These are phyloP conservation scores for Cyberlindnera xylosilytica DNA, from an alignment of 805 yeast species.

Conservation along the genomic window DNA sequence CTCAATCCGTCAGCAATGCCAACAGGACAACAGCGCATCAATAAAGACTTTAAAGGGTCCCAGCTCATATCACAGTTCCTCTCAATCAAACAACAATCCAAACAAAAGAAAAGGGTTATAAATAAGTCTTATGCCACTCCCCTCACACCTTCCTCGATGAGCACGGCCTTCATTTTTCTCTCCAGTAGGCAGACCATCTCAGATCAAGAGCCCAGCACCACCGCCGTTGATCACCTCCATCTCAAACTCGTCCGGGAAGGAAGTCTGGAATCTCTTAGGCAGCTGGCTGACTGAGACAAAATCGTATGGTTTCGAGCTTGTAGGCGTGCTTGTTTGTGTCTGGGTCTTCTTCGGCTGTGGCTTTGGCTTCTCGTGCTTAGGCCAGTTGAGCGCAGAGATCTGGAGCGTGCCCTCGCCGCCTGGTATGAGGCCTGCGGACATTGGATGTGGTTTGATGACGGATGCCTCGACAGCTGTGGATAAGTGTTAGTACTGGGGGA, in stretches of 20 bases:
- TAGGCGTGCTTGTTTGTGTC: constrained; percentile 42
- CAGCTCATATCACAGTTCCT: no score
- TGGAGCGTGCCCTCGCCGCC: constrained; percentile 26
- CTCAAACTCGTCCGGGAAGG: constrained; percentile 60
- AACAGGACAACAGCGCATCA: no score
- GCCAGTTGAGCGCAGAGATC: constrained; percentile 25
- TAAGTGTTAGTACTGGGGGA: constrained; percentile 41
- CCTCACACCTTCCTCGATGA: no score
- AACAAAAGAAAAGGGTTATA: no score
- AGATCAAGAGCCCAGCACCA: constrained; percentile 51
- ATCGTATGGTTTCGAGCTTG: constrained; percentile 38
- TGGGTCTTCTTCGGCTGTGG: constrained; percentile 10
- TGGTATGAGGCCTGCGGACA: constrained; percentile 43
- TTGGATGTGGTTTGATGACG: constrained; percentile 36
- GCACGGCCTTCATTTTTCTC: no score
- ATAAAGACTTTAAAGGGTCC: no score
- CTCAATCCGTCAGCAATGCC: no score
- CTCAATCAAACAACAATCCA: no score
- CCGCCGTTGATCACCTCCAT: constrained; percentile 77
- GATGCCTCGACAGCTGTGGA: constrained; percentile 37
- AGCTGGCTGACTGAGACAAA: constrained; percentile 58
- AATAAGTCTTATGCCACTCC: no score
- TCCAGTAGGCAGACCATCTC: not conserved
- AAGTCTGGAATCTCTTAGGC: constrained; percentile 72
- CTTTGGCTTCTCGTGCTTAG: constrained; percentile 18